These are phyloP conservation scores for Anacardium occidentale DNA, from an alignment of 345 rosid species.

Conservation along the genomic window DNA sequence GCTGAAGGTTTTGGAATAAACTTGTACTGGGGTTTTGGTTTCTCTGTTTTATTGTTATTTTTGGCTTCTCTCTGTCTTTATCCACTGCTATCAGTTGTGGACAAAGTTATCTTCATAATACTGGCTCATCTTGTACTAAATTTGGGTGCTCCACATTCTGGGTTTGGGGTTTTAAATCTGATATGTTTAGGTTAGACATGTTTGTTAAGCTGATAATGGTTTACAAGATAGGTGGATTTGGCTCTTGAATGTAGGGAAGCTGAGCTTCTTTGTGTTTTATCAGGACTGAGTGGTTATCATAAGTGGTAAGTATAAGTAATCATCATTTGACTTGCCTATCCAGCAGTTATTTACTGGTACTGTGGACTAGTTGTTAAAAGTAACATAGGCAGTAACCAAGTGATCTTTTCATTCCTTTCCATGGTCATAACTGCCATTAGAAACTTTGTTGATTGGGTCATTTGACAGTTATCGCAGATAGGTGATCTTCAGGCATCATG, in stretches of 20 bases:
- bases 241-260: constrained; percentile 23
- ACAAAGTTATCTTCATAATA: constrained; percentile 12
- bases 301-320: constrained; percentile 20
- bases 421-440: constrained; percentile 24
- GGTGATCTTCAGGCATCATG: constrained; percentile 16
- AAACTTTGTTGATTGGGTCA: constrained; percentile 19
- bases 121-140: constrained; percentile 14
- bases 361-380: constrained; percentile 25
- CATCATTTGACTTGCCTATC: constrained; percentile 21
- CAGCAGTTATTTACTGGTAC: constrained; percentile 19
- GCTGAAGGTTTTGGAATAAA: constrained; percentile 19
- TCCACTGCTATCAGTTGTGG: constrained; percentile 1
- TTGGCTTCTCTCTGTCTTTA: constrained; percentile 9
- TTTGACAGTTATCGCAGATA: constrained; percentile 21
- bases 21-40: constrained; percentile 15
- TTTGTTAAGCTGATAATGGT: constrained; percentile 20
- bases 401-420: constrained; percentile 7
- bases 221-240: constrained; percentile 29
- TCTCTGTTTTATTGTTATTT: constrained; percentile 20
- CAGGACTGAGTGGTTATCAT: constrained; percentile 18
- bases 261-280: constrained; percentile 20
- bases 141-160: constrained; percentile 27
- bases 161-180: constrained; percentile 28
- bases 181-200: constrained; percentile 25
- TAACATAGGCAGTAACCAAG: constrained; percentile 21